A percentile compares a stretch with the other conserved stretches of the same genome.
These are phyloP conservation scores for Calendula officinalis DNA, from an alignment of 129 eudicot genomes.

Conservation along the genomic window DNA sequence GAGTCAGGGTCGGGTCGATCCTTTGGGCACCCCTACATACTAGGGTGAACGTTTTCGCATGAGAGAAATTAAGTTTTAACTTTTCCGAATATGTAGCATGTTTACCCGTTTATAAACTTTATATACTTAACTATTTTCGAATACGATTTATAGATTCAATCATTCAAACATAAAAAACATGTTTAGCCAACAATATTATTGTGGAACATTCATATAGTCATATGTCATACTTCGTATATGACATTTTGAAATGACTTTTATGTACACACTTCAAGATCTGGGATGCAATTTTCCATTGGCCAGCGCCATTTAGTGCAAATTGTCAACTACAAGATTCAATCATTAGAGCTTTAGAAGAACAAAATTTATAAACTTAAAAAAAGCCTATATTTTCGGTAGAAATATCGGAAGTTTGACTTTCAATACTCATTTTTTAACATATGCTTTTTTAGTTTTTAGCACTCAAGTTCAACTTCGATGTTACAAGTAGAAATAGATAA, in stretches of 20 bases:
- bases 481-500: constrained; percentile 17
- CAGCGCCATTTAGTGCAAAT: constrained; percentile 21
- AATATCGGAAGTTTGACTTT: constrained; percentile 25
- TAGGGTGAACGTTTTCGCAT: no score
- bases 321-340: constrained; percentile 38
- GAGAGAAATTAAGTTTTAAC: no score
- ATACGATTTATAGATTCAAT: no score
- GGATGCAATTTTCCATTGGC: constrained; percentile 27
- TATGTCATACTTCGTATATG: no score
- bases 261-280: constrained; percentile 6
- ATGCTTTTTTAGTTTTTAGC: constrained; percentile 2
- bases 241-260: constrained; percentile 18
- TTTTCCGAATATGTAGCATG: no score
- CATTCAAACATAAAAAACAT: no score
- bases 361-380: neutral
- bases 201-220: neutral
- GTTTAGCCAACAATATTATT: no score
- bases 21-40: no score
- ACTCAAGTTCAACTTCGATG: constrained; percentile 11
- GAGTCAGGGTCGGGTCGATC: no score
- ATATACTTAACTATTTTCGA: no score
- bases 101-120: no score
- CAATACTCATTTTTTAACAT: neutral
- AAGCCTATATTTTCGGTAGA: constrained; percentile 22
- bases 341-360: constrained; percentile 17